These are phyloP conservation scores for Prunella vulgaris DNA, from an alignment of 257 asterid genomes.

Conservation along the genomic window DNA sequence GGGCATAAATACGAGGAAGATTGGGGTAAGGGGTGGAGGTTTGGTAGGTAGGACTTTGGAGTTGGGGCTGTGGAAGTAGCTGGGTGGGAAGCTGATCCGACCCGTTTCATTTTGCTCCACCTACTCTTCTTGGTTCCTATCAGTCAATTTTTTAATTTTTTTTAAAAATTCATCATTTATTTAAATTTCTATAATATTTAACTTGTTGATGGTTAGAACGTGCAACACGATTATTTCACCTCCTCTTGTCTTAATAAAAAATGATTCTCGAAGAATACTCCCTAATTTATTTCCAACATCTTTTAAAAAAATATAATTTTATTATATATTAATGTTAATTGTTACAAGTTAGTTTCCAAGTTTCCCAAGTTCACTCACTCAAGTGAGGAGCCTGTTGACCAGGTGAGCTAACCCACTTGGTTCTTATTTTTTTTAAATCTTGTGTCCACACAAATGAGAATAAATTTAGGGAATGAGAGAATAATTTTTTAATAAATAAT, in stretches of 20 bases:
- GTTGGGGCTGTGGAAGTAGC: not conserved
- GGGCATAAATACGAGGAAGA: conserved; percentile 18
- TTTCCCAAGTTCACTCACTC: too few species aligned
- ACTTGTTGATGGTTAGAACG: not conserved
- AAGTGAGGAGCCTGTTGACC: too few species aligned
- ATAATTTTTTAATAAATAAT: too few species aligned
- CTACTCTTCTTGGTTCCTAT: conserved; percentile 29
- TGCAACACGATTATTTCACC: not conserved
- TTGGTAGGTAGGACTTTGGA: conserved; percentile 24
- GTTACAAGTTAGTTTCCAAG: too few species aligned
- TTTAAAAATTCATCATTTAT: not conserved
- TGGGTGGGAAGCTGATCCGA: conserved; percentile 22
- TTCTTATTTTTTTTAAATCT: too few species aligned
- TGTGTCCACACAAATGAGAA: too few species aligned
- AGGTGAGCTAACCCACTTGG: too few species aligned
- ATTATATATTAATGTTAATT: too few species aligned
- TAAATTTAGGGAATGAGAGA: too few species aligned
- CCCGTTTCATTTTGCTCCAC: conserved; percentile 20
- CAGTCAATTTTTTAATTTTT: not conserved
- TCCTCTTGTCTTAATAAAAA: not conserved
- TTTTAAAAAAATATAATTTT: too few species aligned
- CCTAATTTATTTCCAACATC: too few species aligned
- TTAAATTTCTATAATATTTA: not conserved
- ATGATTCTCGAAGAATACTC: too few species aligned
- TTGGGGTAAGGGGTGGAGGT: not conserved